Evolutionary conservation across 345 rosid genomes (phyloP).

Genomic region (Excoecaria cochinchinensis): DNA sequence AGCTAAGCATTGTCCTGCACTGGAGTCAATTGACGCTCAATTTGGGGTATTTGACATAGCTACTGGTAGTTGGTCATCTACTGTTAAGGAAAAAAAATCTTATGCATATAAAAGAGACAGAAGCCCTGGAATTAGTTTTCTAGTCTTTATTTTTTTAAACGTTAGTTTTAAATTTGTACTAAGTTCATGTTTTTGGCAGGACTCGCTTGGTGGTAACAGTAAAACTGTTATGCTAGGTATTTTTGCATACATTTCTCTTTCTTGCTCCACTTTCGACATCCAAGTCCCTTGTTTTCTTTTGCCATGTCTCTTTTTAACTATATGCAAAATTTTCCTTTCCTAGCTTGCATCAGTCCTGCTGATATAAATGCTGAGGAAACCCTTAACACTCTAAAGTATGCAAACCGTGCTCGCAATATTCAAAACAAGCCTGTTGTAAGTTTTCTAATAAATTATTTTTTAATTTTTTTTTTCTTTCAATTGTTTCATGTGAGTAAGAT

Average conservation of each 20-base stretch:
- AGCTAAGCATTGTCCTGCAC: neutral
- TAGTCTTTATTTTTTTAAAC: neutral
- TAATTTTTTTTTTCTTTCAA: neutral
- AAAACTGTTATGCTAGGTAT: conserved; percentile 99
- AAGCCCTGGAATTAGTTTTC: neutral
- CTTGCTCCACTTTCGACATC: neutral
- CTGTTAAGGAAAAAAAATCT: too few relatives aligned
- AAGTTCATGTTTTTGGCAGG: conserved; percentile 44
- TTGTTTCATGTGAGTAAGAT: neutral
- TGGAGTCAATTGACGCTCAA: too few relatives aligned
- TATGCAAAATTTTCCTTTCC: conserved; percentile 17
- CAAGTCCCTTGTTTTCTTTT: neutral
- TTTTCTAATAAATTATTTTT: conserved; percentile 19
- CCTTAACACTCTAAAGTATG: conserved; percentile 91
- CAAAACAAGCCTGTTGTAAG: conserved; percentile 97
- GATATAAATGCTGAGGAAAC: conserved; percentile 99
- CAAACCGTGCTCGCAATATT: conserved; percentile 99
- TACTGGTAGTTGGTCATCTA: neutral
- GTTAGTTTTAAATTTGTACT: neutral
- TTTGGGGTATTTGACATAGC: neutral
- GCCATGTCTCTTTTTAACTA: neutral
- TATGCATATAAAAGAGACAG: neutral
- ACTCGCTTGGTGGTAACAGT: conserved; percentile 99
- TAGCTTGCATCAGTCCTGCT: conserved; percentile 98
- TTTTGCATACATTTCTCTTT: neutral